These are phyloP conservation scores for Gaultheria prostrata DNA, from an alignment of 148 eudicot species.

Conservation along the genomic window DNA sequence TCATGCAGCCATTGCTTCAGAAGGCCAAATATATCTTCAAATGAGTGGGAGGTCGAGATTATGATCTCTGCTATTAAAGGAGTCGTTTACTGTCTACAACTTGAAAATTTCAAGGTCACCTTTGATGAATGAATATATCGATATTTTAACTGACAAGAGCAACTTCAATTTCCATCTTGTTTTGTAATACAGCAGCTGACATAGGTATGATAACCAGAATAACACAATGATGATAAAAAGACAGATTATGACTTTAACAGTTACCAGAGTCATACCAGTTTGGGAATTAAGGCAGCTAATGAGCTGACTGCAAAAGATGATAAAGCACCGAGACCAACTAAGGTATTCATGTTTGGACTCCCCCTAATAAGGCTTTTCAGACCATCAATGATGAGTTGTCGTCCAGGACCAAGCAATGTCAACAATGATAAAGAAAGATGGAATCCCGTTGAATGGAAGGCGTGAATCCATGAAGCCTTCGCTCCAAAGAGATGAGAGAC, in stretches of 20 bases:
- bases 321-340: slow-evolving; percentile 99
- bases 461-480: slow-evolving; percentile 85
- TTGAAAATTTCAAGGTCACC: slow-evolving; percentile 6
- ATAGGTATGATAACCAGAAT: neutral
- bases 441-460: slow-evolving; percentile 88
- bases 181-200: neutral
- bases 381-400: slow-evolving; percentile 87
- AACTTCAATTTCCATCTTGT: neutral
- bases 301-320: slow-evolving; percentile 94
- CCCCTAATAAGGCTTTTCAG: slow-evolving; percentile 85
- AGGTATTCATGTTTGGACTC: slow-evolving; percentile 94
- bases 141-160: neutral
- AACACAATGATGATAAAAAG: neutral
- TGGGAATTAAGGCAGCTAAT: slow-evolving; percentile 81
- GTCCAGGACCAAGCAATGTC: slow-evolving; percentile 92
- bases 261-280: slow-evolving; percentile 53
- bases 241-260: neutral
- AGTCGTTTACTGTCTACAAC: neutral
- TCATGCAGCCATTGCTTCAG: slow-evolving; percentile 2
- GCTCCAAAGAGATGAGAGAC: slow-evolving; percentile 84
- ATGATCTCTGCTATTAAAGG: neutral
- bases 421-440: slow-evolving; percentile 79
- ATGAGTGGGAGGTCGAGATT: neutral
- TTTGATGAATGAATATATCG: neutral
- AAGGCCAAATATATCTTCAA: neutral